These are phyloP conservation scores for Ilyonectria robusta DNA, from an alignment of 2,329 filamentous ascomycete genomes.

Conservation along the genomic window DNA sequence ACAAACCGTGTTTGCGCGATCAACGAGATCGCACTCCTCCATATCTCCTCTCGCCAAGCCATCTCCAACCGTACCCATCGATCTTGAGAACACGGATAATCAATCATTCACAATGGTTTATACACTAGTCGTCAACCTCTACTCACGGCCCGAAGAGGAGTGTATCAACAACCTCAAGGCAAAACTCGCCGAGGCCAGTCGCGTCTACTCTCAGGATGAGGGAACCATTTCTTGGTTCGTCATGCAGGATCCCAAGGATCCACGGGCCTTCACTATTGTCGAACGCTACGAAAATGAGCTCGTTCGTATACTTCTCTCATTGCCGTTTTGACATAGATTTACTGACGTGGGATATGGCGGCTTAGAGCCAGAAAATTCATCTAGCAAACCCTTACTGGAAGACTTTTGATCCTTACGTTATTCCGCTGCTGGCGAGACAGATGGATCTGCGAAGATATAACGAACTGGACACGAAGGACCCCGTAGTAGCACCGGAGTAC, in stretches of 20 bases:
- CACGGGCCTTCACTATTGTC: conserved; percentile 80
- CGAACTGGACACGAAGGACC: conserved; percentile 72
- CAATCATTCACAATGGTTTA: conserved; percentile 70
- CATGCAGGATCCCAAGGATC: conserved; percentile 81
- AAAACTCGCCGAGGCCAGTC: conserved; percentile 82
- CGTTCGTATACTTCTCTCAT: conserved; percentile 60
- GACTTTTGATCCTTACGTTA: conserved; percentile 82
- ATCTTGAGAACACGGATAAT: background rate
- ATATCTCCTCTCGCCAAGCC: background rate
- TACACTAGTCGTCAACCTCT: conserved; percentile 78
- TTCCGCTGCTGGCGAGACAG: conserved; percentile 75
- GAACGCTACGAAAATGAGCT: conserved; percentile 79
- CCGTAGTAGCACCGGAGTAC: conserved; percentile 57
- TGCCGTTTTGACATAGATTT: no score
- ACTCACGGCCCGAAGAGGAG: conserved; percentile 76
- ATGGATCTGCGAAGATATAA: conserved; percentile 80
- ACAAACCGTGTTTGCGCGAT: background rate
- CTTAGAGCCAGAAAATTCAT: conserved; percentile 72
- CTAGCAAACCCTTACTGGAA: conserved; percentile 81
- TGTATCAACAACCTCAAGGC: conserved; percentile 76
- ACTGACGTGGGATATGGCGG: conserved; percentile 2
- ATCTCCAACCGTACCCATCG: background rate
- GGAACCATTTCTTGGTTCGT: conserved; percentile 82
- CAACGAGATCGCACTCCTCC: background rate
- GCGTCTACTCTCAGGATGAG: conserved; percentile 79